Base-by-base conservation (phyloP, 306 rosid species). In the Begonia fuchsioides region DNA sequence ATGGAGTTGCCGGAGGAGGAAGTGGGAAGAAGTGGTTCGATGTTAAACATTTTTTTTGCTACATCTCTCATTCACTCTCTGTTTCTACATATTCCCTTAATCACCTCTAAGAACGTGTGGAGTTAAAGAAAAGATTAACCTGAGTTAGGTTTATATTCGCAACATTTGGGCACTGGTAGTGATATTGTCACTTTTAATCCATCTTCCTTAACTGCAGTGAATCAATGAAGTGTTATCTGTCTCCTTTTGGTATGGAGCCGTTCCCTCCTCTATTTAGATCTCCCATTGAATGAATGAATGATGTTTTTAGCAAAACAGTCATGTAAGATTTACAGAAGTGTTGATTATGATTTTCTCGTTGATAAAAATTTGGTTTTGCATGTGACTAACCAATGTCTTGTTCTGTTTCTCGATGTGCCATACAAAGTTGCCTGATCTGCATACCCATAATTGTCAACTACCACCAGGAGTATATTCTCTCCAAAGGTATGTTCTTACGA, bases 181-280 rank as follows among this genome's bases (percentile, higher is more conserved):
- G n/a, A n/a, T n/a, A n/a, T n/a, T 3, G 13, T 39, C 45, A 40
- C 11, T 40, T 40, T 40, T 10, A 40, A 40, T 13, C n/a, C 3
- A 40, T 40, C 69, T 77, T 3, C 35, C 5, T 26, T 56, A 67
- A 19, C 13, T 92, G 96, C 98, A 92, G 96, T 73, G 94, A 68
- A 50, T 94, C 94, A 62, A 92, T 92, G 98, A 85, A 92, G 46
- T 94, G 98, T n/a, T 92, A 79, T 69, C 19, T 82, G 64, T 82
- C 96, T 66, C 76, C 80, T 17, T 92, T 94, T 46, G 72, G 55
- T 14, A 96, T 96, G 44, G 96, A 92, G 61, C 93, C 95, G 54
- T 74, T 92, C 77, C 98, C 98, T 8, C 96, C 87, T 17, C 71
- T 92, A 62, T 85, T 85, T 49, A 78, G 94, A 68, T 92, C 98